Percentiles rank a stretch among this genome's conserved stretches.
phyloP scores from a whole-genome alignment of 2,329 filamentous ascomycete genomes.

The Colletotrichum melonis region DNA sequence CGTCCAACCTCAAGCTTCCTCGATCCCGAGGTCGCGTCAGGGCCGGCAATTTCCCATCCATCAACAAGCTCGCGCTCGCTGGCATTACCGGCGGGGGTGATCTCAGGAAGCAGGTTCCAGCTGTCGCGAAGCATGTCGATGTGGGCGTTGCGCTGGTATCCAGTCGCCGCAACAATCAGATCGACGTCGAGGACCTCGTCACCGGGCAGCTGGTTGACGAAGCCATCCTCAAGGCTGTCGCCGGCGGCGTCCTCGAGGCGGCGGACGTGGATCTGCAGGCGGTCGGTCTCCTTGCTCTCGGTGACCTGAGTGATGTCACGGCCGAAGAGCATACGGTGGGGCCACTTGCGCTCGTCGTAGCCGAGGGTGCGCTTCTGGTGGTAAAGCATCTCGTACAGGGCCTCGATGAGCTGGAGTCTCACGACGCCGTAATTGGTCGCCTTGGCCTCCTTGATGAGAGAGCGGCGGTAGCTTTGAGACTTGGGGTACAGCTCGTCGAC shows the following conservation, averaged over 20 bases:
- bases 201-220: constrained; percentile 45
- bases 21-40: constrained; percentile 31
- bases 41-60: constrained; percentile 50
- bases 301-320: constrained; percentile 74
- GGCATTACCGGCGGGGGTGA: constrained; percentile 9
- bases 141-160: constrained; percentile 84
- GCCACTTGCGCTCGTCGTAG: constrained; percentile 79
- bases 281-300: constrained; percentile 58
- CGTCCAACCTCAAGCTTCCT: constrained; percentile 75
- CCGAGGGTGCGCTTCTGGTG: constrained; percentile 80
- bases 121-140: constrained; percentile 79
- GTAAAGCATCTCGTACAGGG: constrained; percentile 89
- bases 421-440: constrained; percentile 97
- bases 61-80: constrained; percentile 40
- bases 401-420: constrained; percentile 88
- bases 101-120: constrained; percentile 72
- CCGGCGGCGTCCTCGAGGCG: constrained; percentile 46
- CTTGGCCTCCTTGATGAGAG: constrained; percentile 74
- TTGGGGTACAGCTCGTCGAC: constrained; percentile 82
- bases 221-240: constrained; percentile 49
- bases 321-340: constrained; percentile 80
- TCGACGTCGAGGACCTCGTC: constrained; percentile 80
- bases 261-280: constrained; percentile 70
- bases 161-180: constrained; percentile 86
- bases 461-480: constrained; percentile 69